Evolutionary conservation across 2,329 filamentous ascomycete genomes (phyloP).

Genomic region (Triangularia verruculosa): DNA sequence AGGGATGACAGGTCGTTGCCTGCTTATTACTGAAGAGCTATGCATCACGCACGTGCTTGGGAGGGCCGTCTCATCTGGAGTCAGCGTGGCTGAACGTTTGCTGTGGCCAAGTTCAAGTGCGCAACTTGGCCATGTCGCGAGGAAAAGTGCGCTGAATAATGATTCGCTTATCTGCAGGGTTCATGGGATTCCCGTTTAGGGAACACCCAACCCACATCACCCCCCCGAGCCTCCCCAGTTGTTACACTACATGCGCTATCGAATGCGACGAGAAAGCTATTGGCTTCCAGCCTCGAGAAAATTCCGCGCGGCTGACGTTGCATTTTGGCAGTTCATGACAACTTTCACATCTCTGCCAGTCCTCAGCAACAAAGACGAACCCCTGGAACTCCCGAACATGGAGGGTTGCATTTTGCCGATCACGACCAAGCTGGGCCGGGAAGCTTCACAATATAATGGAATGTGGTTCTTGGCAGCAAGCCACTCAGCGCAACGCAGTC

Average conservation of each 20-base stretch:
- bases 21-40: too few relatives aligned
- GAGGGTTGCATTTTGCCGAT: not conserved
- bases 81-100: too few relatives aligned
- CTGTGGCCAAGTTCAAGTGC: too few relatives aligned
- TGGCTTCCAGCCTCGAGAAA: not conserved
- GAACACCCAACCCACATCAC: not conserved
- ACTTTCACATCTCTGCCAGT: not conserved
- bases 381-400: not conserved
- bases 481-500: not conserved
- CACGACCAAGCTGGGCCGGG: not conserved
- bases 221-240: not conserved
- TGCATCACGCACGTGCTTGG: too few relatives aligned
- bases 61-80: too few relatives aligned
- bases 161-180: not conserved
- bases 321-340: not conserved
- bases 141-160: too few relatives aligned
- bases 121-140: too few relatives aligned
- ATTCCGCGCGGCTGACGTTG: not conserved
- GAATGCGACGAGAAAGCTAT: not conserved
- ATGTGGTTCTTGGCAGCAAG: not conserved
- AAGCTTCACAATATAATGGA: not conserved
- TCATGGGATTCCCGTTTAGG: not conserved
- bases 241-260: not conserved
- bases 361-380: not conserved
- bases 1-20: too few relatives aligned